Conservation (phyloP, 1,284 basidiomycete genomes). For the Marasmius oreades region DNA sequence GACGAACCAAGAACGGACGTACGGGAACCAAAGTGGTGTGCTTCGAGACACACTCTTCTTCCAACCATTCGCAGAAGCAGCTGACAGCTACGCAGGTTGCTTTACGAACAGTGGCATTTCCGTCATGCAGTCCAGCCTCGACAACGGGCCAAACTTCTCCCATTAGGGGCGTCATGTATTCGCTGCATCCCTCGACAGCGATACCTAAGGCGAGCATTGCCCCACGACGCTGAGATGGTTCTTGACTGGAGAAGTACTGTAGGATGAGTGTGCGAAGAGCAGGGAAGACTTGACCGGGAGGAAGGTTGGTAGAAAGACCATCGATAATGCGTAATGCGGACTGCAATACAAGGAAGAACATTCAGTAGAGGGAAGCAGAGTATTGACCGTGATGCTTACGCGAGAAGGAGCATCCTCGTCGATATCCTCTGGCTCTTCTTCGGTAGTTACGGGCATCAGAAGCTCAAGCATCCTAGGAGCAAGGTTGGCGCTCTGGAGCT, state of each 20-base stretch:
- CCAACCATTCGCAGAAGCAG: slow-evolving; percentile 97
- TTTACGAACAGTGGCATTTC: slow-evolving; percentile 85
- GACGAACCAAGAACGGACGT: slow-evolving; percentile 25
- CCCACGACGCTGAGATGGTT: slow-evolving; percentile 81
- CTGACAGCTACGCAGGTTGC: slow-evolving; percentile 94
- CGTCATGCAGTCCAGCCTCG: slow-evolving; percentile 85
- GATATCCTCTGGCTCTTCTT: slow-evolving; percentile 77
- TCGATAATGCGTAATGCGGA: slow-evolving; percentile 96
- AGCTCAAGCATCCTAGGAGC: slow-evolving; percentile 87
- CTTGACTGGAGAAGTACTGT: slow-evolving; percentile 80
- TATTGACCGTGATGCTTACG: slow-evolving; percentile 42
- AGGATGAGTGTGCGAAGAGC: slow-evolving; percentile 81
- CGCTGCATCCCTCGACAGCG: slow-evolving; percentile 95
- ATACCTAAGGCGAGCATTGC: slow-evolving; percentile 97
- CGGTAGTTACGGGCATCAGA: slow-evolving; percentile 92
- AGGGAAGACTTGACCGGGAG: slow-evolving; percentile 96
- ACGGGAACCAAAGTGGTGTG: slow-evolving; percentile 88
- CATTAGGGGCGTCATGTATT: slow-evolving; percentile 96
- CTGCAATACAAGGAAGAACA: slow-evolving; percentile 32
- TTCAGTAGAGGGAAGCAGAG: slow-evolving; percentile 8
- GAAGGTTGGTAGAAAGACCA: slow-evolving; percentile 88
- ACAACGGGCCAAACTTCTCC: slow-evolving; percentile 93
- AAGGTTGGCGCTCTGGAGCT: slow-evolving; percentile 86
- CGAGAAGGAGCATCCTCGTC: slow-evolving; percentile 91
- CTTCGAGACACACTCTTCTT: slow-evolving; percentile 87